These are phyloP conservation scores for Anthoceros angustus DNA, from an alignment of 225 moss, liverwort and hornwort genomes.

Conservation along the genomic window DNA sequence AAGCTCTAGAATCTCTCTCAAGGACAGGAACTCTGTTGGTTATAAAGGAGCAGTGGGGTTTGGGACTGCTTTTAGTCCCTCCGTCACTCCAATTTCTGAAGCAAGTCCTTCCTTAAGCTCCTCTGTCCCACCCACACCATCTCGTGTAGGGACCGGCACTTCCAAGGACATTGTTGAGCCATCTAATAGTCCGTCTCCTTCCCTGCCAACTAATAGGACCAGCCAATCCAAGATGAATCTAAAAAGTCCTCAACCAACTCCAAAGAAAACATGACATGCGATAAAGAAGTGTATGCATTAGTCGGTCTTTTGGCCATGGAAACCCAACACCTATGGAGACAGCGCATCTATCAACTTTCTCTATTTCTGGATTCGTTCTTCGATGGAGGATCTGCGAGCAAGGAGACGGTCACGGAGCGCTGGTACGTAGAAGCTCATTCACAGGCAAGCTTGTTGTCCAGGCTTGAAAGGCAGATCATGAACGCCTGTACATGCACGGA, in stretches of 20 bases:
- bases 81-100: neutral
- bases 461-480: conserved; percentile 62
- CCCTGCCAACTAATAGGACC: neutral
- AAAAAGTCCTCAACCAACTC: neutral
- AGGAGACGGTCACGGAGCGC: no score
- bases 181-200: neutral
- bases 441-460: conserved; percentile 77
- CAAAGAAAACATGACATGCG: neutral
- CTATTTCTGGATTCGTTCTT: no score
- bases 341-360: no score
- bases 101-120: neutral
- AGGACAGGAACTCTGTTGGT: neutral
- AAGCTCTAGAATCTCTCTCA: neutral
- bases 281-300: no score
- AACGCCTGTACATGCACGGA: conserved; percentile 44
- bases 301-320: no score
- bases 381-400: no score
- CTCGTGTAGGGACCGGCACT: neutral
- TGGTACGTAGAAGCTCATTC: conserved; percentile 17
- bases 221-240: neutral
- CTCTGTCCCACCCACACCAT: neutral
- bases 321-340: no score
- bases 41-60: neutral
- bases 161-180: neutral
- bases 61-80: neutral